Percentiles rank a stretch among this genome's conserved stretches.
Conservation (phyloP, 1,284 basidiomycete species). For the Austroboletus niveus region DNA sequence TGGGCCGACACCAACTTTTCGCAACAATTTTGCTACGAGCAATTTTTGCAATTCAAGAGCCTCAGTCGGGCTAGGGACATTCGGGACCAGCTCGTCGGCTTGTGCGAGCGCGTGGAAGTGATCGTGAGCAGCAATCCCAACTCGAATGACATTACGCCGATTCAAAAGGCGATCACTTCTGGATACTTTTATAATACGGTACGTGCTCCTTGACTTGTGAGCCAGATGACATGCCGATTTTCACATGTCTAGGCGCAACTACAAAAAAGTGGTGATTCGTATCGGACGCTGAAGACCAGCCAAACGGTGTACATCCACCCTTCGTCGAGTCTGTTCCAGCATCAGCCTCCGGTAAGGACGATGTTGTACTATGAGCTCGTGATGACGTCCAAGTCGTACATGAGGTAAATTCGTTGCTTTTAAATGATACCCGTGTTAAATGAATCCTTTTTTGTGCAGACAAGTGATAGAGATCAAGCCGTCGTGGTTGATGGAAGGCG, state of each 20-base stretch:
- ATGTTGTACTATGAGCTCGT: slow-evolving; percentile 94
- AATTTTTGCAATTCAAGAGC: slow-evolving; percentile 97
- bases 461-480: slow-evolving; percentile 99
- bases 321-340: slow-evolving; percentile 91
- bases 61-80: slow-evolving; percentile 94
- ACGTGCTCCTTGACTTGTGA: slow-evolving; percentile 25
- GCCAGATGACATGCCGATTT: slow-evolving; percentile 6
- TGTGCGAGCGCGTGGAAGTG: slow-evolving; percentile 97
- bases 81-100: slow-evolving; percentile 88
- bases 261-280: slow-evolving; percentile 90
- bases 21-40: slow-evolving; percentile 93
- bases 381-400: slow-evolving; percentile 84
- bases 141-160: slow-evolving; percentile 84
- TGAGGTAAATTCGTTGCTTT: slow-evolving; percentile 47
- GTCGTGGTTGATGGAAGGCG: slow-evolving; percentile 88
- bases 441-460: slow-evolving; percentile 42
- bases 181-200: slow-evolving; percentile 98
- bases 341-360: slow-evolving; percentile 89
- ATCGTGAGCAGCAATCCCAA: slow-evolving; percentile 87
- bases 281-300: slow-evolving; percentile 91
- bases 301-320: slow-evolving; percentile 97
- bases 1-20: slow-evolving; percentile 98
- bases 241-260: slow-evolving; percentile 62
- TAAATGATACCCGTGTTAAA: neutral
- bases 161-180: slow-evolving; percentile 93